Evolutionary conservation across 331 rosid species (phyloP).

Genomic region (Phaseolus coccineus): DNA sequence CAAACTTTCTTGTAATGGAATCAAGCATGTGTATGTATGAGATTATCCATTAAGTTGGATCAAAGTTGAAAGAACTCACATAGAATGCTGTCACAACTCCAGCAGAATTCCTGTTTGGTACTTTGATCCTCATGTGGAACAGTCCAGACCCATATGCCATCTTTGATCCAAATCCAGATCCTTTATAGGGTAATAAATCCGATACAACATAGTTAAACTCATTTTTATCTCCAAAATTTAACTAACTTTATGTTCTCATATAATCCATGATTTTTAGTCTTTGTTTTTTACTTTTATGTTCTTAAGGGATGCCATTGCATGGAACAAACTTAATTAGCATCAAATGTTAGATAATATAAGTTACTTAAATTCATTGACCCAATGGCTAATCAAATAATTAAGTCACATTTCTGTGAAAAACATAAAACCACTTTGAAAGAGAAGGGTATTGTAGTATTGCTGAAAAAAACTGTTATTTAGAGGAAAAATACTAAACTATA

Average conservation of each 20-base stretch:
- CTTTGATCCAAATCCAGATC: slow-evolving; percentile 74
- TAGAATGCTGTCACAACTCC: slow-evolving; percentile 81
- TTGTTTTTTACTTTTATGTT: too few relatives aligned
- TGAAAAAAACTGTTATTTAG: too few relatives aligned
- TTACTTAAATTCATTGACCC: too few relatives aligned
- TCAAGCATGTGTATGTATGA: not conserved
- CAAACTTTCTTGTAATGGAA: not conserved
- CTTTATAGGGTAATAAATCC: slow-evolving; percentile 27
- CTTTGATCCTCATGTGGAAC: slow-evolving; percentile 61
- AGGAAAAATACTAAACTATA: not conserved
- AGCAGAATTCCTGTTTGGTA: slow-evolving; percentile 59
- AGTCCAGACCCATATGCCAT: slow-evolving; percentile 64
- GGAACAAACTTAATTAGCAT: too few relatives aligned
- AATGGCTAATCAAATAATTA: too few relatives aligned
- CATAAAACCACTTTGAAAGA: too few relatives aligned
- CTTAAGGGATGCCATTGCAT: too few relatives aligned
- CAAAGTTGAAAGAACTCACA: slow-evolving; percentile 41
- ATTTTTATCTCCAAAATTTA: not conserved
- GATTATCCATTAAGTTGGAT: not conserved
- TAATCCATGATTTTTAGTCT: not conserved
- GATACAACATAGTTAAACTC: not conserved
- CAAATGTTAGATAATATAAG: too few relatives aligned
- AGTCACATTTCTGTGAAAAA: too few relatives aligned
- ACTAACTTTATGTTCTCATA: not conserved
- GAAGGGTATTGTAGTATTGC: too few relatives aligned